Percentiles rank a stretch among this genome's conserved stretches.
These are phyloP conservation scores for Aspergillus latus DNA, from an alignment of 2,329 filamentous ascomycete species.

Conservation along the genomic window DNA sequence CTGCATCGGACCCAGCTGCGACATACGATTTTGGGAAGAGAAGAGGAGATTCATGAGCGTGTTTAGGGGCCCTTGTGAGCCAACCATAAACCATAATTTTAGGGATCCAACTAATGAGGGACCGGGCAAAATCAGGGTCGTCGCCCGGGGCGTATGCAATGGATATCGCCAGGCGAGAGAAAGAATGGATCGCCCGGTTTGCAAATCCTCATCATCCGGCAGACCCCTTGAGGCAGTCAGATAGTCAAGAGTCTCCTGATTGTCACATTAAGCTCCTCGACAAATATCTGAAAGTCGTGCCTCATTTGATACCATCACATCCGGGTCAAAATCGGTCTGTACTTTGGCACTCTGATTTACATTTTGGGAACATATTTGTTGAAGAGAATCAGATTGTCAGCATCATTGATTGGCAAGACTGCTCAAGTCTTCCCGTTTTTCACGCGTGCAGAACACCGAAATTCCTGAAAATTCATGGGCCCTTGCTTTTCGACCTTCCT, in stretches of 20 bases:
- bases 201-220: conserved; percentile 9
- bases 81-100: not conserved
- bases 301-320: conserved; percentile 4
- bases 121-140: conserved; percentile 5
- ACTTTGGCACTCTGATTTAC: conserved; percentile 10
- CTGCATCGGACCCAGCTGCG: conserved; percentile 7
- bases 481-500: conserved; percentile 18
- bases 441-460: conserved; percentile 12
- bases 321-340: conserved; percentile 3
- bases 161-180: conserved; percentile 12
- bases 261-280: conserved; percentile 10
- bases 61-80: conserved; percentile 5
- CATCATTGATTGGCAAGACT: conserved; percentile 14
- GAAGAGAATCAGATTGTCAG: conserved; percentile 7
- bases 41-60: conserved; percentile 5
- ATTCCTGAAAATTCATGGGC: conserved; percentile 14
- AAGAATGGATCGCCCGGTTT: conserved; percentile 10
- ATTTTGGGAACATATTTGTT: conserved; percentile 10
- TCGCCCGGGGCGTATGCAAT: conserved; percentile 8
- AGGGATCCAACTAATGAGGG: conserved; percentile 2
- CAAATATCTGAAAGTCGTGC: conserved; percentile 6
- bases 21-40: conserved; percentile 9
- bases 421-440: conserved; percentile 11
- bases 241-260: conserved; percentile 9
- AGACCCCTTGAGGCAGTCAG: conserved; percentile 11